Evolutionary conservation across 306 rosid genomes (phyloP).

Genomic region (Delonix regia): DNA sequence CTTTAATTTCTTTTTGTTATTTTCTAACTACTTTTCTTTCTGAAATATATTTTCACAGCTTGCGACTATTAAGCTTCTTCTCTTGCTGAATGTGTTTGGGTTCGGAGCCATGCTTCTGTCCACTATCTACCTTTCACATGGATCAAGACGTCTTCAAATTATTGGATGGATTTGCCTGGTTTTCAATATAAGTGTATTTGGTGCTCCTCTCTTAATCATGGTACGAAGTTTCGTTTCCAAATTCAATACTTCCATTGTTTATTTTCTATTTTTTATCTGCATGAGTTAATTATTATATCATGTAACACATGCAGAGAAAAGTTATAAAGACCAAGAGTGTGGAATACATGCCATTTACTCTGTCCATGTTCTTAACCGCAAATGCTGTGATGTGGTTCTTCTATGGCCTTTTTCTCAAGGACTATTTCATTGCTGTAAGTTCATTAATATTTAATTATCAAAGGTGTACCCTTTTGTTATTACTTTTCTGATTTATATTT

Average conservation of each 20-base stretch:
- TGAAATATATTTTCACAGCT: conserved; percentile 42
- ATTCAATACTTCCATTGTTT: not conserved
- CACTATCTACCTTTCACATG: conserved; percentile 59
- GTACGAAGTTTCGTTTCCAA: conserved; percentile 37
- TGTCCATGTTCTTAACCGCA: conserved; percentile 80
- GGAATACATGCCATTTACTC: conserved; percentile 81
- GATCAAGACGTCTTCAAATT: conserved; percentile 53
- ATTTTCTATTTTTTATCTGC: not conserved
- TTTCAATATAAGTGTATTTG: conserved; percentile 75
- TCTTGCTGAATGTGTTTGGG: conserved; percentile 66
- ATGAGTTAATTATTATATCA: not conserved
- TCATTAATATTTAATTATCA: not conserved
- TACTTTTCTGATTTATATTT: not conserved
- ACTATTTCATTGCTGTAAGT: conserved; percentile 85
- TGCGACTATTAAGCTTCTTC: conserved; percentile 56
- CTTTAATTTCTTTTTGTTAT: not conserved
- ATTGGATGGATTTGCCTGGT: conserved; percentile 84
- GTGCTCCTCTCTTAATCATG: conserved; percentile 78
- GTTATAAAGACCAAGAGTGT: conserved; percentile 76
- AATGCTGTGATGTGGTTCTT: conserved; percentile 94
- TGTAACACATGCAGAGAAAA: conserved; percentile 60
- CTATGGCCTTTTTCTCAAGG: conserved; percentile 79
- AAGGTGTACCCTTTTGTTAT: not conserved
- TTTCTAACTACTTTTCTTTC: not conserved
- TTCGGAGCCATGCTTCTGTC: conserved; percentile 72